Base-by-base conservation (phyloP, 768 basidiomycete species). In the Hypsizygus marmoreus region DNA sequence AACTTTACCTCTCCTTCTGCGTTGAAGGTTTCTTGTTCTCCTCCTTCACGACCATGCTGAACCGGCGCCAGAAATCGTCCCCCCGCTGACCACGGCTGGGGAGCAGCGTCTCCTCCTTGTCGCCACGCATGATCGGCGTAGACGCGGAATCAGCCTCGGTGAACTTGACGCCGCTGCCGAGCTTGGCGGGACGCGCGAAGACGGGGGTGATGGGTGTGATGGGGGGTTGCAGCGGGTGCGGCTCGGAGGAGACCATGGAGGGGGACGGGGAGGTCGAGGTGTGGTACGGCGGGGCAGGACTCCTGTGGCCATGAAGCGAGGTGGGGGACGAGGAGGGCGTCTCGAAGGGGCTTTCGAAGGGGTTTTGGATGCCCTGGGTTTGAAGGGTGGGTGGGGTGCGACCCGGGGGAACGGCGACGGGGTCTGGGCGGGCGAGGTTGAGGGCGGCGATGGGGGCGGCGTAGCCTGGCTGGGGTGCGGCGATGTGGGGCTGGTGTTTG, bases 51-150 rank as follows among this genome's bases (percentile, higher is more conserved):
- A 91, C 82, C 73, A 91, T 89, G 50, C 85, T 88, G 66, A 91
- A 92, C 29, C 90, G 75, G 49, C 86, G 74, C 90, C 90, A 92
- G 67, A 92, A 91, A 56, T 91, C 86, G 56, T 91, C 88, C 0
- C 88, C 87, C 38, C 75, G 80, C 60, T 88, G 81, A 2, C 88
- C 86, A 34, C 86, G 76, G 30, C 71, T 72, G 1, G 87, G 84
- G 6, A 91, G 62, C 2, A 87, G 59, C 2, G 81, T 79, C 31
- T 84, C 86, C 62, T 91, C 89, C 1, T 71, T 71, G 39, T 82
- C 74, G 4, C 86, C 80, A 12, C 88, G 79, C 59, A 91, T 75
- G 58, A 90, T 88, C 13, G 75, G 69, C 44, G 70, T 64, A 13
- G 70, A 42, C 22, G 62, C 53, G 33, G 60, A 54, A 26, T 58